Evolutionary conservation across 345 rosid genomes (phyloP).

Genomic region (Salix purpurea): DNA sequence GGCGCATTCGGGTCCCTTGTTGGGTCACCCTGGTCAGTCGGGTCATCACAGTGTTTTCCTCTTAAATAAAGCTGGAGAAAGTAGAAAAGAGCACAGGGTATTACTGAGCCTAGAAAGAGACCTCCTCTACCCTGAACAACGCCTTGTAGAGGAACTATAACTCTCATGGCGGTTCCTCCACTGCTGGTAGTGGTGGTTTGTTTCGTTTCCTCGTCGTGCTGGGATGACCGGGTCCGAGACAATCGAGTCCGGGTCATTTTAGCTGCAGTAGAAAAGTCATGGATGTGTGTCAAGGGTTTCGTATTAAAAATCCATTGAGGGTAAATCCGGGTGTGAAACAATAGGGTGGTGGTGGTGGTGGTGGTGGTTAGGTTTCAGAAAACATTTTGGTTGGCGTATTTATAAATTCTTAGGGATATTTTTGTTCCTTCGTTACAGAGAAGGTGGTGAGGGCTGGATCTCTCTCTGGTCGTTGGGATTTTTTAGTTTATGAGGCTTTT

Average conservation of each 20-base stretch:
- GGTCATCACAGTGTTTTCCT: slow-evolving; percentile 30
- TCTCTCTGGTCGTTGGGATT: neutral
- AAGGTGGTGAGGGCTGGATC: neutral
- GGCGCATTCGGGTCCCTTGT: slow-evolving; percentile 22
- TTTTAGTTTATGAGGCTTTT: neutral
- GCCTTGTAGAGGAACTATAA: slow-evolving; percentile 89
- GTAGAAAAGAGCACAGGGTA: slow-evolving; percentile 93
- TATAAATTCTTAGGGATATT: neutral
- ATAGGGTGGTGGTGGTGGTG: no score
- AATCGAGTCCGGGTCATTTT: slow-evolving; percentile 60
- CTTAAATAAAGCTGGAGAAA: slow-evolving; percentile 79
- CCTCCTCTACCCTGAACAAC: slow-evolving; percentile 93
- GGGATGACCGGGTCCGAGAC: slow-evolving; percentile 32
- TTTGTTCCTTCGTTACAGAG: neutral
- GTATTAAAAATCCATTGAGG: slow-evolving; percentile 8
- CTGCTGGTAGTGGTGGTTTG: slow-evolving; percentile 18
- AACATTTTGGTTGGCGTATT: no score
- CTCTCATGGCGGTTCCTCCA: slow-evolving; percentile 76
- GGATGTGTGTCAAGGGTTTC: neutral
- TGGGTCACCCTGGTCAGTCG: slow-evolving; percentile 38
- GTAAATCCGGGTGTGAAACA: neutral
- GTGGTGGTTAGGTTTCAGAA: no score
- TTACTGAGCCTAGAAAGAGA: slow-evolving; percentile 76
- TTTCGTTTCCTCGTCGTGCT: slow-evolving; percentile 33
- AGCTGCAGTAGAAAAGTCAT: slow-evolving; percentile 20